Base-by-base conservation (phyloP, 495 filamentous ascomycete species). In the Neurospora sp. region DNA sequence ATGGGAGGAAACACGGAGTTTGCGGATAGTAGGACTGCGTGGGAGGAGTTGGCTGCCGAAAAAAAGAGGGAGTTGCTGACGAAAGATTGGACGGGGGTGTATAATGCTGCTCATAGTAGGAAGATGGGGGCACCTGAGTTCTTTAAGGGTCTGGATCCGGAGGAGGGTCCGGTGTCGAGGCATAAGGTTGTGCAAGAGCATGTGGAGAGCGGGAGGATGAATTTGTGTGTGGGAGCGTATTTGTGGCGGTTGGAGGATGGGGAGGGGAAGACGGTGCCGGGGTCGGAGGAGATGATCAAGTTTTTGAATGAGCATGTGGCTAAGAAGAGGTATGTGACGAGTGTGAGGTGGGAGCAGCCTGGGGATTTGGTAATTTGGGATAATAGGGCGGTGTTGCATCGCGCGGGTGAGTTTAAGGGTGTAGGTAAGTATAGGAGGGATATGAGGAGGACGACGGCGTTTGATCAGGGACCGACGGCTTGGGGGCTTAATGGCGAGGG, bases 291-390 rank as follows among this genome's bases (percentile, higher is more conserved):
- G 16, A 70, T 90, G 66, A 75, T 88, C 1, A 75, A 84, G 38
- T 74, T 71, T 16, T 77, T 91, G 41, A 85, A 85, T 59, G 72
- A 71, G 3, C 86, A 87, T 72, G 82, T 82, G 2, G 86, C 83
- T 9, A 84, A 88, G 81, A 79, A 84, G 0, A 84, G 87, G 70
- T 86, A 87, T 76, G 79, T 81, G 1, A 59, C 86, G 7, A 81
- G 78, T 3, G 82, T 89, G 5, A 75, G 78, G 41, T 90, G 89
- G 87, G 71, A 84, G 59, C 73, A 81, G 12, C 72, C 77, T 0
- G 82, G 86, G 0, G 89, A 89, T 76, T 70, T 89, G 76, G 78
- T 89, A 9, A 83, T 89, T 31, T 91, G 89, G 89, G 89, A 90
- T 72, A 90, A 90, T 75, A 84, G 85, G 0, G 82, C 80, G 37